Percentiles rank a stretch among this genome's conserved stretches.
These are phyloP conservation scores for Metschnikowia reukaufii DNA, from an alignment of 805 yeast genomes.

Conservation along the genomic window DNA sequence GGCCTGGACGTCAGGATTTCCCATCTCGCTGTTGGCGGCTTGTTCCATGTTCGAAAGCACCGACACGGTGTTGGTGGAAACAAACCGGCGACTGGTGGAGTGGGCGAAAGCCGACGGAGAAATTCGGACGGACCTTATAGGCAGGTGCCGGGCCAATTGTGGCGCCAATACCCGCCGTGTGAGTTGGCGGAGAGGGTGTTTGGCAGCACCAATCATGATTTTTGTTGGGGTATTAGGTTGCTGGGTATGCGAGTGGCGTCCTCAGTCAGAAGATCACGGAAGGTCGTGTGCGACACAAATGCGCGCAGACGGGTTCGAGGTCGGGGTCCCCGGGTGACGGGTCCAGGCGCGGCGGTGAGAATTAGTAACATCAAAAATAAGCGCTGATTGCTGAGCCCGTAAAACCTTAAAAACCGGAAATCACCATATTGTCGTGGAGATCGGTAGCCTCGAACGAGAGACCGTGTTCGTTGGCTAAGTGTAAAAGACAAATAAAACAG, in stretches of 20 bases:
- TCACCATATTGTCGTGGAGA: constrained; percentile 38
- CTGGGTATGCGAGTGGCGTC: constrained; percentile 2
- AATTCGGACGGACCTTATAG: background rate
- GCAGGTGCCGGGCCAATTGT: background rate
- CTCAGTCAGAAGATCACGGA: constrained; percentile 9
- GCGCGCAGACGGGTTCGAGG: constrained; percentile 3
- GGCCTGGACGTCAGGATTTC: constrained; percentile 74
- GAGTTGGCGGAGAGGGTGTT: constrained; percentile 9
- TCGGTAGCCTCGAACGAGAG: constrained; percentile 53
- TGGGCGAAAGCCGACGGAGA: too few species aligned
- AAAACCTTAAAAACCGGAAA: constrained; percentile 20
- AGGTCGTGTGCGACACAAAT: constrained; percentile 17
- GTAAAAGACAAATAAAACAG: constrained; percentile 79
- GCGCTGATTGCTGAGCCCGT: background rate
- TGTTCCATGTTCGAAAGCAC: constrained; percentile 60
- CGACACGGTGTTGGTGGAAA: constrained; percentile 28
- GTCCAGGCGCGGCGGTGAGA: background rate
- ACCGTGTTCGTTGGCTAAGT: constrained; percentile 85
- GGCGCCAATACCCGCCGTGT: constrained; percentile 1
- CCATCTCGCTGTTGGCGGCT: constrained; percentile 75
- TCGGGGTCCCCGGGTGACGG: too few species aligned
- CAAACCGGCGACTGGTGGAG: constrained; percentile 11
- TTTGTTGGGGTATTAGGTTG: constrained; percentile 1
- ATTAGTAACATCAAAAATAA: background rate
- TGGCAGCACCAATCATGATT: constrained; percentile 9